These are phyloP conservation scores for Calycina herbarum DNA, from an alignment of 2,329 filamentous ascomycete genomes.

Conservation along the genomic window DNA sequence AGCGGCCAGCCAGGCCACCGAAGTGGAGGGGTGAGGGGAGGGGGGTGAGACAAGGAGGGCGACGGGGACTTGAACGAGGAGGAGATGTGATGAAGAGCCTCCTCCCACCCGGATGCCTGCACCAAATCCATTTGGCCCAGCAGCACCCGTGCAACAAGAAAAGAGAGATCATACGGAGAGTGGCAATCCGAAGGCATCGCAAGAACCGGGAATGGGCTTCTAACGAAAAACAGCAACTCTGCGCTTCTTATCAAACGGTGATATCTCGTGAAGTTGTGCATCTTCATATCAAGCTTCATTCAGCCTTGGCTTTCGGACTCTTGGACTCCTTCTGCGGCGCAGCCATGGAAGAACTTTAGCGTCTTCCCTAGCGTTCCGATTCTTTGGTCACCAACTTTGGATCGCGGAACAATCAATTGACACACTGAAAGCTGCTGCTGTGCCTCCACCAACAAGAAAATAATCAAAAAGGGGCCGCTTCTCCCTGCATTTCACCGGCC, in stretches of 20 bases:
- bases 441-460: constrained; percentile 10
- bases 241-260: neutral
- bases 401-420: constrained; percentile 2
- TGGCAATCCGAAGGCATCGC: neutral
- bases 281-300: neutral
- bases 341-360: neutral
- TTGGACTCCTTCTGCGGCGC: neutral
- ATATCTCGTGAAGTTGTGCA: neutral
- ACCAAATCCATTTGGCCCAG: neutral
- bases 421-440: neutral
- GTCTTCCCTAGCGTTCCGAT: neutral
- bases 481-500: too few species aligned
- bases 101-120: neutral
- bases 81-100: constrained; percentile 10
- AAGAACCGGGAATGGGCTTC: neutral
- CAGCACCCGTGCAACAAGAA: constrained; percentile 6
- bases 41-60: neutral
- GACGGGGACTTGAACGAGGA: neutral
- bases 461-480: neutral
- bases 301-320: neutral
- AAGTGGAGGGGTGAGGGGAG: constrained; percentile 1
- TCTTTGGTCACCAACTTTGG: constrained; percentile 3
- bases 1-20: constrained; percentile 18
- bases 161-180: neutral
- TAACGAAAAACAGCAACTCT: neutral